Evolutionary conservation across 2,329 filamentous ascomycete species (phyloP).

Genomic region (Fusarium sp.): DNA sequence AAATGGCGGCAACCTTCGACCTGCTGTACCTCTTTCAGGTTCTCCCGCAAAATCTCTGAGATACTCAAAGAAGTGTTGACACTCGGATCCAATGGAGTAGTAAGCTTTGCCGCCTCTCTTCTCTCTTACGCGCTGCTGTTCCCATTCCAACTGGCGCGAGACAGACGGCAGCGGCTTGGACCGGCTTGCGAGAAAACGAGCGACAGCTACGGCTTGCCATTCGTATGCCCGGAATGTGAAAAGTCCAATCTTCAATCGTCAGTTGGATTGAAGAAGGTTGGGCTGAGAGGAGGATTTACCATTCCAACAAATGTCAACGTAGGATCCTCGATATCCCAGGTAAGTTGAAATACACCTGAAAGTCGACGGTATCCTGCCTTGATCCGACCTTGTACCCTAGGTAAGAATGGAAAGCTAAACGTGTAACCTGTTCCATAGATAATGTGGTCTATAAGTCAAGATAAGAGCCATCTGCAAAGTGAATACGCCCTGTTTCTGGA

Average conservation of each 20-base stretch:
- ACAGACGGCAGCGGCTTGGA: slow-evolving; percentile 19
- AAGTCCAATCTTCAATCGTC: slow-evolving; percentile 12
- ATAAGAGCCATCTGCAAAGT: slow-evolving; percentile 23
- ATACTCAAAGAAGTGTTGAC: slow-evolving; percentile 35
- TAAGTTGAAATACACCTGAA: slow-evolving; percentile 34
- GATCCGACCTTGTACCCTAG: slow-evolving; percentile 15
- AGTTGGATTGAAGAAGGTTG: fast-evolving
- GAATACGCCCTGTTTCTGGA: slow-evolving; percentile 5
- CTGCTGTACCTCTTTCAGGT: slow-evolving; percentile 23
- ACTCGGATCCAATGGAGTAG: slow-evolving; percentile 38
- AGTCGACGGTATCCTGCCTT: slow-evolving; percentile 23
- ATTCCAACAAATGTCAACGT: slow-evolving; percentile 35
- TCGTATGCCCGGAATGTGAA: slow-evolving; percentile 45
- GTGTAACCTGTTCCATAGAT: slow-evolving; percentile 35
- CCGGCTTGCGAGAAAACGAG: slow-evolving; percentile 26
- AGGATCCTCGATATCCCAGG: slow-evolving; percentile 37
- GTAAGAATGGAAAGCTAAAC: slow-evolving; percentile 30
- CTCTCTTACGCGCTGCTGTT: slow-evolving; percentile 27
- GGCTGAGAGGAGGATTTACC: neutral
- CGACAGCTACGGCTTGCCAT: slow-evolving; percentile 40
- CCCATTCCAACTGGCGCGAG: slow-evolving; percentile 38
- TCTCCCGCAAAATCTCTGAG: slow-evolving; percentile 32
- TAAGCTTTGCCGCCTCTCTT: slow-evolving; percentile 41
- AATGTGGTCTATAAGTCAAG: slow-evolving; percentile 27
- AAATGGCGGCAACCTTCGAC: slow-evolving; percentile 24